These are phyloP conservation scores for Jatropha multifida DNA, from an alignment of 441 rosid species.

Conservation along the genomic window DNA sequence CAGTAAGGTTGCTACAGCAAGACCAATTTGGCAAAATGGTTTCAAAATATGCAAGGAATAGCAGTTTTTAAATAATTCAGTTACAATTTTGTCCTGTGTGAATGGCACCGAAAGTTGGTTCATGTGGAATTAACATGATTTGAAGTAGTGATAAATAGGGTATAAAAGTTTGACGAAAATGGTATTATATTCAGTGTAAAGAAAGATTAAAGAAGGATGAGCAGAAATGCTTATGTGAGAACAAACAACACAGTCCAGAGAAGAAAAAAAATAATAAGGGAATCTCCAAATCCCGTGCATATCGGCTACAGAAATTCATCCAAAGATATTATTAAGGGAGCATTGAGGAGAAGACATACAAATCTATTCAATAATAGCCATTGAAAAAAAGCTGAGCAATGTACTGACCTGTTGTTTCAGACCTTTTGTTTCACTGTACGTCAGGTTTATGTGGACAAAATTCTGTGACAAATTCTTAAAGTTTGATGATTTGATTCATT, in stretches of 20 bases:
- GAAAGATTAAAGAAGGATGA: neutral
- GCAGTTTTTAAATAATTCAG: neutral
- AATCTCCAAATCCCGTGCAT: neutral
- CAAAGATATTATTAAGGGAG: neutral
- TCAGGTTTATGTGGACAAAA: neutral
- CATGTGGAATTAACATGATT: neutral
- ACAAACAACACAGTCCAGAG: neutral
- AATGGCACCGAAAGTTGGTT: neutral
- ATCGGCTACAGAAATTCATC: constrained; percentile 2
- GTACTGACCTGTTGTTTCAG: neutral
- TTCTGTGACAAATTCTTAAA: neutral
- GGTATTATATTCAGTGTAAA: neutral
- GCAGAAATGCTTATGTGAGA: neutral
- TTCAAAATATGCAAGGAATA: neutral
- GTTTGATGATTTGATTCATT: neutral
- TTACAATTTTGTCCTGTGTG: neutral
- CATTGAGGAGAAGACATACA: neutral
- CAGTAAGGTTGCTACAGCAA: neutral
- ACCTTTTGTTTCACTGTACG: neutral
- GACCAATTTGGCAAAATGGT: neutral
- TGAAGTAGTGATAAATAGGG: neutral
- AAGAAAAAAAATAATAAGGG: neutral
- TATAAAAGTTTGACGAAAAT: neutral
- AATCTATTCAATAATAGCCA: neutral
- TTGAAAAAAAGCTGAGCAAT: neutral